Evolutionary conservation across 805 yeast genomes (phyloP), one percentile per base, ranked within the genome.

Genomic region (Starmerella bombi): DNA sequence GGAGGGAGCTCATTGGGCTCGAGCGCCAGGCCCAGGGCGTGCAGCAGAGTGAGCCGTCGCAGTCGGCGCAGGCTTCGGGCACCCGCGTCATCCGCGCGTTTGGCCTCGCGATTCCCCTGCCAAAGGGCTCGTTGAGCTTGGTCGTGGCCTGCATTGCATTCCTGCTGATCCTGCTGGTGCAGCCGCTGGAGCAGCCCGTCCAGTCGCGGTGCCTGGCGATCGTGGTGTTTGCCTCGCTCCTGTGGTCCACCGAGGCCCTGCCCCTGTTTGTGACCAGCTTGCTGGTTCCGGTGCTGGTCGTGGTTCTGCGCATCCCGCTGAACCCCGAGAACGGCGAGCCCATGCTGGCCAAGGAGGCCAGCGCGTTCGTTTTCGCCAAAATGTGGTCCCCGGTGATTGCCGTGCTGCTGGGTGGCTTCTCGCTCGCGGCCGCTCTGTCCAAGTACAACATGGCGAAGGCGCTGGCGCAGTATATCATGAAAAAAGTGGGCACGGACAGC

Each of bases 351-450:
- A 63, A 72, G 0, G 80, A 72, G 6, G 86, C 96, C 1, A 71
- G 94, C 0, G 74, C 75, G 52, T 82, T 70, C 55, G 82, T 88
- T 39, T 72, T 91, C 48, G 67, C 83, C 1, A 66, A 85, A 16
- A 88, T 88, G 97, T 88, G 96, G 96, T 77, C 86, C 6, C 83
- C 95, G 2, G 93, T 85, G 14, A 83, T 91, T 48, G 75, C 86
- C 80, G 65, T 88, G 30, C 65, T 88, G 38, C 63, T 88, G 9
- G 97, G 97, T 49, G 98, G 98, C 1, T 88, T 88, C 61, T 79
- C 96, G 0, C 64, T 88, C 42, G 97, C 98, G 10, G 95, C 94
- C 14, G 95, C 94, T 0, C 65, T 88, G 42, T 83, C 94, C 35
- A 88, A 86, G 61, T 83, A 81, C 63, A 79, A 84, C 55, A 74